Evolutionary conservation across 2,329 filamentous ascomycete species (phyloP), one percentile per base, ranked within the genome.

Genomic region (Hymenoscyphus albidus): DNA sequence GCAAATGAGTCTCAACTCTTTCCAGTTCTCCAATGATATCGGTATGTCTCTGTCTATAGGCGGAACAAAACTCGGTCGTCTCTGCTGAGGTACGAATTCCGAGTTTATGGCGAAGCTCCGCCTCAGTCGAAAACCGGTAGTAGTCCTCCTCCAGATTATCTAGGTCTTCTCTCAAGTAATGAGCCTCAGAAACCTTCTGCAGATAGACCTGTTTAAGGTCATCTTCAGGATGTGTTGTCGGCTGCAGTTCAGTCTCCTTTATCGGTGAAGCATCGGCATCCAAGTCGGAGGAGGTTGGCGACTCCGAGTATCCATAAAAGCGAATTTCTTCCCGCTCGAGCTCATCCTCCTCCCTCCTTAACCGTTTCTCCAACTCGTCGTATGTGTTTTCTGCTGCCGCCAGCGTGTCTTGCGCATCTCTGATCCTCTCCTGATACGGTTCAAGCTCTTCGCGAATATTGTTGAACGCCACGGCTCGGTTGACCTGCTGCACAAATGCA

Each of bases 241-340:
- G 27, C 27, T 27, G 51, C 27, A 51, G 22, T 27, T 63, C 60
- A 12, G 32, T 51, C 6, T 64, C 56, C 48, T 56, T 56, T n/a
- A 65, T 51, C 14, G 69, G 70, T 0, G 70, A 69, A 2, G 70
- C 54, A 18, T 32, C 22, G 13, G 62, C 61, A 48, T 69, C 62
- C 13, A 69, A 55, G 51, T 63, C 65, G n/a, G 42, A 54, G 12
- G 27, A 18, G 6, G 64, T 39, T 12, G 61, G 16, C 13, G 65
- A 61, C 12, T 69, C 62, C 39, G 68, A 61, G 51, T 62, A 39
- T 1, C 58, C 60, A 55, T 70, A 71, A 66, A 70, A 70, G 22
- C 65, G 62, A 7, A 64, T 38, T 63, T 73, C 71, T 54, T 72
- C 68, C 44, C 67, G 55, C 48, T 72, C 69, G 0, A 71, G 61